Evolutionary conservation across 2,329 filamentous ascomycete genomes (phyloP).

Genomic region (Diaporthe ilicicola): DNA sequence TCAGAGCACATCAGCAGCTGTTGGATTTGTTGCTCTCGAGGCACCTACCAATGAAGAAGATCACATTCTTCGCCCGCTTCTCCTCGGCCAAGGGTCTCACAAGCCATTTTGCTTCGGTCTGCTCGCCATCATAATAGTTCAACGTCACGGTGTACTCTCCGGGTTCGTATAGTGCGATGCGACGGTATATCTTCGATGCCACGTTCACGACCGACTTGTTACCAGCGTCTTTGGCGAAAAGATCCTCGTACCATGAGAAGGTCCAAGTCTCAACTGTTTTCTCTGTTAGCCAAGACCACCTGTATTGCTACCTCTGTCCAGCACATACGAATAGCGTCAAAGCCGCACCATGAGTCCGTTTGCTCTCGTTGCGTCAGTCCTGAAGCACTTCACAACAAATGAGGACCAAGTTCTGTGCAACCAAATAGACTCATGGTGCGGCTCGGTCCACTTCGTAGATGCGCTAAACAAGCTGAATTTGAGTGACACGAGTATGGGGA

Average conservation of each 20-base stretch:
- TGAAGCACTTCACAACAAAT: neutral
- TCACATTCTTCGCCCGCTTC: conserved; percentile 84
- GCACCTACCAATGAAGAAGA: conserved; percentile 80
- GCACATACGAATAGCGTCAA: neutral
- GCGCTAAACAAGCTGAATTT: neutral
- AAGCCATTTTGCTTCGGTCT: conserved; percentile 78
- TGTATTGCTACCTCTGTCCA: neutral
- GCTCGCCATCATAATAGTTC: conserved; percentile 76
- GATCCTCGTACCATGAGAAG: conserved; percentile 86
- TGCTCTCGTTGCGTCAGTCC: neutral
- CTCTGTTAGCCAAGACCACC: neutral
- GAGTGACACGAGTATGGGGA: neutral
- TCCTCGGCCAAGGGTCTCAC: conserved; percentile 75
- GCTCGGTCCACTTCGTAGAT: neutral
- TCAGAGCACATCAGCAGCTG: conserved; percentile 15
- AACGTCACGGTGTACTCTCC: conserved; percentile 82
- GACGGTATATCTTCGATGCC: conserved; percentile 79
- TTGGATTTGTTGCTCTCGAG: no score
- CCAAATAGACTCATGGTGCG: neutral
- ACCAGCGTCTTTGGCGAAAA: conserved; percentile 77
- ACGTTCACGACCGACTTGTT: conserved; percentile 81
- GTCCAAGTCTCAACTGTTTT: conserved; percentile 75
- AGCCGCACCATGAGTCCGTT: neutral
- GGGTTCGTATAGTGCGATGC: conserved; percentile 78
- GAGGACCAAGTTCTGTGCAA: neutral